phyloP scores from a whole-genome alignment of 768 basidiomycete species.

The Glaciozyma martinii region DNA sequence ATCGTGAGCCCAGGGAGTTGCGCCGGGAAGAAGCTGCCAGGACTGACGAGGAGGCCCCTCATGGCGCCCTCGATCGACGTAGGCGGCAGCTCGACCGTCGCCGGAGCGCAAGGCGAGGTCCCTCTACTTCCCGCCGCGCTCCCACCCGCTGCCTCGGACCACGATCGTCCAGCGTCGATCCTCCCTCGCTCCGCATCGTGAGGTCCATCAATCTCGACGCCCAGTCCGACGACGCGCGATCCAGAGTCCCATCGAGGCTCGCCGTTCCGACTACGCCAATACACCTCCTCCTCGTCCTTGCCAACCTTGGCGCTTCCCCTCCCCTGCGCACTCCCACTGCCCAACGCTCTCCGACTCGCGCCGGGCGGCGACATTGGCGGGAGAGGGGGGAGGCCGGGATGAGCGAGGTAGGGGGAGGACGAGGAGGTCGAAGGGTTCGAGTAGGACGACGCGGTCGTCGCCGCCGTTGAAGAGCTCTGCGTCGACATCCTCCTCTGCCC shows the following conservation, averaged over 20 bases:
- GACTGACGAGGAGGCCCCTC: neutral
- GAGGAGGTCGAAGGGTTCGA: neutral
- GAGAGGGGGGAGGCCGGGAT: neutral
- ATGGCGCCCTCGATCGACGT: neutral
- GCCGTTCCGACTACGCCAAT: neutral
- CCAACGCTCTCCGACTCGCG: neutral
- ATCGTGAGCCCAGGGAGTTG: neutral
- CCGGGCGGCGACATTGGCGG: neutral
- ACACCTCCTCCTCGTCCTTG: neutral
- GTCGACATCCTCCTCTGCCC: neutral
- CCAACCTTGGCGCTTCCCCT: neutral
- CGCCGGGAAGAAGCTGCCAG: neutral
- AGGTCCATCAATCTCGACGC: neutral
- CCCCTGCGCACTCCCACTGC: neutral
- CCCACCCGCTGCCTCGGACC: neutral
- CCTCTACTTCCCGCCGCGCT: neutral
- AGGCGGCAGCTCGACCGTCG: neutral
- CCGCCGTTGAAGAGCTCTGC: neutral
- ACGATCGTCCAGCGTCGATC: neutral
- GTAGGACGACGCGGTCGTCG: neutral
- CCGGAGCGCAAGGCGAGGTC: neutral
- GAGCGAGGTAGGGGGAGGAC: neutral
- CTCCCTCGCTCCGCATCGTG: neutral
- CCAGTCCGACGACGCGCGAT: neutral
- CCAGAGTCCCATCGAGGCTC: neutral